phyloP scores from a whole-genome alignment of 2,329 filamentous ascomycete genomes.

The Microsporum ferrugineum region DNA sequence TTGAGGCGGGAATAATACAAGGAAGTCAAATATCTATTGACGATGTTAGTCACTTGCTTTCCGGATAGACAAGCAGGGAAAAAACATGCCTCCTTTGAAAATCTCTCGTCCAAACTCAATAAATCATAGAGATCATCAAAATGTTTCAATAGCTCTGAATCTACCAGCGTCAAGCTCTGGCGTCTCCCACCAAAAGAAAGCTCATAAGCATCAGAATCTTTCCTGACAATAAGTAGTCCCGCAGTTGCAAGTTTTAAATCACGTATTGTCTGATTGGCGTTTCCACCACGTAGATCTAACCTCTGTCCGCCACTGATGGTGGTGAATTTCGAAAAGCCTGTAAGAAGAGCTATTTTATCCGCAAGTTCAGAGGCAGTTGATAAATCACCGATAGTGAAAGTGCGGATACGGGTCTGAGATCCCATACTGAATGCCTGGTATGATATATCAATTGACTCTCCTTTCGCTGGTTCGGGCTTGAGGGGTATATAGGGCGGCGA shows the following conservation, averaged over 20 bases:
- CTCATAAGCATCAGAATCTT: constrained; percentile 42
- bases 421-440: constrained; percentile 63
- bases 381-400: constrained; percentile 54
- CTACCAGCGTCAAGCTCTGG: constrained; percentile 50
- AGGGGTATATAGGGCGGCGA: constrained; percentile 48
- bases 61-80: background rate
- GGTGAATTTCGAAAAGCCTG: constrained; percentile 64
- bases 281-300: constrained; percentile 48
- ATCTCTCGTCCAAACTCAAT: constrained; percentile 58
- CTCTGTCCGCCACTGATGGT: constrained; percentile 58
- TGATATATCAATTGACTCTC: constrained; percentile 54
- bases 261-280: constrained; percentile 50
- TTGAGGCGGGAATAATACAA: constrained; percentile 58
- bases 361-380: constrained; percentile 62
- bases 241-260: constrained; percentile 53
- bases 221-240: constrained; percentile 53
- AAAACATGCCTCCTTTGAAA: constrained; percentile 51
- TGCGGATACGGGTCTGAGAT: constrained; percentile 48
- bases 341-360: constrained; percentile 54
- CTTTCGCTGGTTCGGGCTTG: constrained; percentile 44
- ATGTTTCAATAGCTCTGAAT: constrained; percentile 67
- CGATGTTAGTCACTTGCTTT: constrained; percentile 7
- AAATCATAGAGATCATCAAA: constrained; percentile 77
- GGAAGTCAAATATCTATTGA: constrained; percentile 55
- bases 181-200: constrained; percentile 24